phyloP scores from a whole-genome alignment of 176 grass and related monocot species.

The Typha latifolia region DNA sequence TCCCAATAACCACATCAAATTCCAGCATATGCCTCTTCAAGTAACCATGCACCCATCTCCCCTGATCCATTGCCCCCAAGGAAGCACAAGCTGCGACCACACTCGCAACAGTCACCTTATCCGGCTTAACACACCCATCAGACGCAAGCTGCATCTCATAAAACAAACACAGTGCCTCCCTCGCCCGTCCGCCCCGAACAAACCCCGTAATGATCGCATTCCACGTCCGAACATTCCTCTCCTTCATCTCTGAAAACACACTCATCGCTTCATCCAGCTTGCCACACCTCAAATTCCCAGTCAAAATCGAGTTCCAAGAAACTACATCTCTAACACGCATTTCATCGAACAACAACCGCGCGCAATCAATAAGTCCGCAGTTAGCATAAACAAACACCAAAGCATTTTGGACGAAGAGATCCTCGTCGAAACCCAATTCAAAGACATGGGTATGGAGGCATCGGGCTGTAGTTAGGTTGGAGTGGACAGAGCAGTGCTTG shows the following conservation, averaged over 20 bases:
- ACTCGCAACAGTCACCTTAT: constrained; percentile 8
- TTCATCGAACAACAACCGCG: neutral
- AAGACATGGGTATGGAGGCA: constrained; percentile 1
- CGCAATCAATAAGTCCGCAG: constrained; percentile 2
- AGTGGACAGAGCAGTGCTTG: constrained; percentile 1
- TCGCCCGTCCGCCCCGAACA: constrained; percentile 1
- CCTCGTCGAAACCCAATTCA: neutral
- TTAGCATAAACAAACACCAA: neutral
- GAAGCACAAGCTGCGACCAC: constrained; percentile 5
- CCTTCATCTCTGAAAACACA: constrained; percentile 3
- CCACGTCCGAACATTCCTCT: constrained; percentile 14
- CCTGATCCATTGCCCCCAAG: constrained; percentile 10
- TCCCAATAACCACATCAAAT: constrained; percentile 9
- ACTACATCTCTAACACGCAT: constrained; percentile 6
- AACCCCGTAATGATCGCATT: constrained; percentile 17
- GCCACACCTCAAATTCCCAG: neutral
- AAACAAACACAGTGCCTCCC: constrained; percentile 7
- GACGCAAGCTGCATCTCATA: constrained; percentile 6
- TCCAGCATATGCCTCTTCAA: constrained; percentile 5
- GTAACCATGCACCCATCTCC: constrained; percentile 8
- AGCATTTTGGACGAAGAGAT: constrained; percentile 3
- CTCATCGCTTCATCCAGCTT: constrained; percentile 6
- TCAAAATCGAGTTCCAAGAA: constrained; percentile 10
- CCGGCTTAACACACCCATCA: neutral
- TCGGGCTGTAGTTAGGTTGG: neutral